phyloP scores from a whole-genome alignment of 164 flowering plant species.

The Litsea cubeba region DNA sequence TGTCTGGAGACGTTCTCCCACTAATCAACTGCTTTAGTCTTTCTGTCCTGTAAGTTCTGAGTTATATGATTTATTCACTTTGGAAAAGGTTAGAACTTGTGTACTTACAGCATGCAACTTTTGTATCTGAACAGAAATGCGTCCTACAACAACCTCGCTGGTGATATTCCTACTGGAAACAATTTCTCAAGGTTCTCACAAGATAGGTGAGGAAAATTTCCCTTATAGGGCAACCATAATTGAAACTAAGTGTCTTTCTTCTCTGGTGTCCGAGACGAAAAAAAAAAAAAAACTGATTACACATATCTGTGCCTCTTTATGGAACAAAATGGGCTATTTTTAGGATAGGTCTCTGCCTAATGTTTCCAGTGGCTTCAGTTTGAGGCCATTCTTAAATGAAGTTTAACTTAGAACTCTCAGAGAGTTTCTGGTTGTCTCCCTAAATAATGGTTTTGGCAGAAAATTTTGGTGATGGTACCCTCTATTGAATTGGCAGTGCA shows the following conservation, averaged over 20 bases:
- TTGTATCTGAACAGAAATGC: slow-evolving; percentile 54
- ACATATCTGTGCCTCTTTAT: too few relatives aligned
- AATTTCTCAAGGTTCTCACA: slow-evolving; percentile 85
- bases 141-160: slow-evolving; percentile 75
- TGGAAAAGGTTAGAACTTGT: not conserved
- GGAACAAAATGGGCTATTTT: too few relatives aligned
- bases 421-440: not conserved
- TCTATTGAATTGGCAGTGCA: not conserved
- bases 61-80: not conserved
- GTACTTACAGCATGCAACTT: not conserved
- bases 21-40: slow-evolving; percentile 70
- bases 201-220: slow-evolving; percentile 42
- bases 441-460: not conserved
- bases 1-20: slow-evolving; percentile 59
- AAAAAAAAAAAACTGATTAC: too few relatives aligned
- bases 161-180: slow-evolving; percentile 69
- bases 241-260: too few relatives aligned
- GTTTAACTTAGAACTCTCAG: too few relatives aligned
- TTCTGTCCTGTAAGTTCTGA: slow-evolving; percentile 47
- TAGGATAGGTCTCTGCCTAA: too few relatives aligned
- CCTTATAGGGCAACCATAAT: too few relatives aligned
- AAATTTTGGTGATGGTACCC: not conserved
- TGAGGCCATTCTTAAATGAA: too few relatives aligned
- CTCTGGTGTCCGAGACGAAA: too few relatives aligned
- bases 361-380: too few relatives aligned